Conservation (phyloP, 2,329 filamentous ascomycete genomes). For the Aspergillus luchuensis region DNA sequence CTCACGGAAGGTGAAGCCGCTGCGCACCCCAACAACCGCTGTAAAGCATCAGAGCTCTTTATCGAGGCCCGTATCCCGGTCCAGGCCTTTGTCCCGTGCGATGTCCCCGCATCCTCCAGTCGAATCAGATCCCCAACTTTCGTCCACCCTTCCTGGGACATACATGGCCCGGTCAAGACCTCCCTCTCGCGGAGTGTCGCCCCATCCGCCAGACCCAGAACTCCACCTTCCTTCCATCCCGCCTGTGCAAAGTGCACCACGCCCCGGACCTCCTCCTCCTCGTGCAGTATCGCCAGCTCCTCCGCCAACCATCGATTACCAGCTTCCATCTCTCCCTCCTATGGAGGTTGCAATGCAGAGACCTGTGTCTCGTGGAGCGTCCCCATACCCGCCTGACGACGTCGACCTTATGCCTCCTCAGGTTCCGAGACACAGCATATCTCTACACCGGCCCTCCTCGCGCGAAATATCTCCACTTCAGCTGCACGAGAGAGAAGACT, state of each 20-base stretch:
- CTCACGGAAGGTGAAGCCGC: constrained; percentile 31
- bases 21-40: constrained; percentile 41
- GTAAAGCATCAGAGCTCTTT: constrained; percentile 41
- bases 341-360: constrained; percentile 7
- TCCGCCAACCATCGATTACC: constrained; percentile 8
- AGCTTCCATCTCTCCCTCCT: constrained; percentile 9
- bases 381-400: constrained; percentile 17
- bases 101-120: constrained; percentile 29
- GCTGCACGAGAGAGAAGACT: constrained; percentile 61
- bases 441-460: constrained; percentile 19
- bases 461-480: constrained; percentile 31
- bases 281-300: constrained; percentile 18
- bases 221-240: constrained; percentile 22
- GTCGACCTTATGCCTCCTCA: constrained; percentile 12
- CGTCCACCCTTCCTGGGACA: constrained; percentile 1
- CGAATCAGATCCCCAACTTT: constrained; percentile 18
- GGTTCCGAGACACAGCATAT: constrained; percentile 17
- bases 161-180: constrained; percentile 18
- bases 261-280: constrained; percentile 11
- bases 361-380: constrained; percentile 16
- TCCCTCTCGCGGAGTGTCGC: constrained; percentile 16
- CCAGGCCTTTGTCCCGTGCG: constrained; percentile 32
- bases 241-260: background rate
- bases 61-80: constrained; percentile 38
- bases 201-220: constrained; percentile 9